Conservation (phyloP, 116 monocot species). For the Zostera marina region DNA sequence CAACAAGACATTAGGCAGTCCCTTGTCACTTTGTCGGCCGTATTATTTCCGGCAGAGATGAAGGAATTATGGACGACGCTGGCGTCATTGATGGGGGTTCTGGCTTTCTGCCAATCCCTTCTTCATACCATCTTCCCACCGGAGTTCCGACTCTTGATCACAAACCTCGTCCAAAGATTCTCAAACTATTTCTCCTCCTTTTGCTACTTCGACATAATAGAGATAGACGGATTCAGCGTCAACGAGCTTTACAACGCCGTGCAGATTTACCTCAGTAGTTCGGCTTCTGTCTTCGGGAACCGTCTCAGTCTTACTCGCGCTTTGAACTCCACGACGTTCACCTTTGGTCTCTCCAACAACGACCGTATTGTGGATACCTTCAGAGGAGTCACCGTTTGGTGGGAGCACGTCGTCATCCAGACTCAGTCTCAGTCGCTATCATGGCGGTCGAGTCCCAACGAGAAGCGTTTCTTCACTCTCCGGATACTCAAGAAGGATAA, state of each 20-base stretch:
- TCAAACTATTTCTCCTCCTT: constrained; percentile 39
- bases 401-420: constrained; percentile 74
- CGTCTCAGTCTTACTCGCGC: constrained; percentile 46
- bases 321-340: constrained; percentile 65
- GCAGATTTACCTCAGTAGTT: constrained; percentile 44
- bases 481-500: constrained; percentile 43
- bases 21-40: no score
- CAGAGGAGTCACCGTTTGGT: constrained; percentile 26
- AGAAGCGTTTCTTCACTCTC: constrained; percentile 71
- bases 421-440: constrained; percentile 42
- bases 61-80: constrained; percentile 60
- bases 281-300: constrained; percentile 28
- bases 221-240: constrained; percentile 59
- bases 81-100: constrained; percentile 53
- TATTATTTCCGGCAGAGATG: constrained; percentile 17
- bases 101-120: constrained; percentile 57
- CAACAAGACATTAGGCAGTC: no score
- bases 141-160: constrained; percentile 28
- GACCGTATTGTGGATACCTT: constrained; percentile 58
- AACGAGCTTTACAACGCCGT: constrained; percentile 70
- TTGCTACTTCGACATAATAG: constrained; percentile 78
- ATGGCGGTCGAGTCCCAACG: constrained; percentile 66
- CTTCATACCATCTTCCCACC: constrained; percentile 48
- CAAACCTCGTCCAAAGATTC: constrained; percentile 21
- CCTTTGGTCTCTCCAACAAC: constrained; percentile 55